Conservation (phyloP, 176 grass and related monocot genomes). For the Carex cristatella region DNA sequence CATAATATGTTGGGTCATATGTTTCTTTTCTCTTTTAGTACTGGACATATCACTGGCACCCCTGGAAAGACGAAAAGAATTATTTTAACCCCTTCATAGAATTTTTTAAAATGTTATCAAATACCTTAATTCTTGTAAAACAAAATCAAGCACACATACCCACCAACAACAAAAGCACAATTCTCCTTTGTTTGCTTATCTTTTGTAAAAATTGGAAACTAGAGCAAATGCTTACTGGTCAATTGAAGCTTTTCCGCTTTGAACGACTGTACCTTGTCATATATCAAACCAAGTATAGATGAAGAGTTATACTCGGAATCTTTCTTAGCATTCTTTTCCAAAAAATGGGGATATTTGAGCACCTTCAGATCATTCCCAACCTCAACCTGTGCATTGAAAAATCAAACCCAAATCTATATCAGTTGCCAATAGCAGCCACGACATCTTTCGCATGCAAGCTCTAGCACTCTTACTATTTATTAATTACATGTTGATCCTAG, state of each 20-base stretch:
- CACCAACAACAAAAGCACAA: background rate
- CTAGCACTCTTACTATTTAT: background rate
- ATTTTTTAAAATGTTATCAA: background rate
- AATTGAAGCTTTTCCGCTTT: slow-evolving; percentile 28
- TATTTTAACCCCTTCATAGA: background rate
- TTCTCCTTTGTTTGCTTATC: background rate
- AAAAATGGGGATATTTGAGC: slow-evolving; percentile 58
- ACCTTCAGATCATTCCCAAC: slow-evolving; percentile 30
- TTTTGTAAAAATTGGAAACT: background rate
- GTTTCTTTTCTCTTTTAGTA: background rate
- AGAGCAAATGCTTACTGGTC: slow-evolving; percentile 22
- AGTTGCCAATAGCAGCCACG: background rate
- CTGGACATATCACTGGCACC: background rate
- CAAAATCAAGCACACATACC: background rate
- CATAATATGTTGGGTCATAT: background rate
- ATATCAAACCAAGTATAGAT: slow-evolving; percentile 55
- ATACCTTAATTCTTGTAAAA: background rate
- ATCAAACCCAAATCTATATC: background rate
- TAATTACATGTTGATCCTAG: background rate
- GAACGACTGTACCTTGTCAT: slow-evolving; percentile 34
- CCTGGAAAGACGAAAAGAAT: background rate
- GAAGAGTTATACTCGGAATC: slow-evolving; percentile 28
- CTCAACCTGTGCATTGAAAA: slow-evolving; percentile 35
- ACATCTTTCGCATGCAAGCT: background rate
- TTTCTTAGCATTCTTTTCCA: slow-evolving; percentile 20